A percentile compares a stretch with the other conserved stretches of the same genome.
Evolutionary conservation across 106 monocot species (phyloP).

Genomic region (Acorus calamus): DNA sequence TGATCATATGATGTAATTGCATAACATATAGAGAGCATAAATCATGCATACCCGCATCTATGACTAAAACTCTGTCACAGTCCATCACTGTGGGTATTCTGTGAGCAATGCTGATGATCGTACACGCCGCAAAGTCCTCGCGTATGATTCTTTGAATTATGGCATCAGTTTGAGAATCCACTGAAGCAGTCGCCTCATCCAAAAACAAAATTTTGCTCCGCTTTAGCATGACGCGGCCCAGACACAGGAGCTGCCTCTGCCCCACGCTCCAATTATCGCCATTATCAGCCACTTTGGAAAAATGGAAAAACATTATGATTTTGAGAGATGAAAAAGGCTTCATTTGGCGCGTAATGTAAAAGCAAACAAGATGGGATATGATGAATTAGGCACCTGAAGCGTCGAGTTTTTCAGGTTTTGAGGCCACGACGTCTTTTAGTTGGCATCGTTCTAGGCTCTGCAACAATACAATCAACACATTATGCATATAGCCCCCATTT

Average conservation of each 20-base stretch:
- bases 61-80: constrained; percentile 58
- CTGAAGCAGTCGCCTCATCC: constrained; percentile 69
- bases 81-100: constrained; percentile 84
- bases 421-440: constrained; percentile 53
- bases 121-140: constrained; percentile 49
- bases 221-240: constrained; percentile 59
- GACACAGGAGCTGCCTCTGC: constrained; percentile 65
- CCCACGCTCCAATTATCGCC: constrained; percentile 81
- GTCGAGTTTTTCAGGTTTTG: constrained; percentile 69
- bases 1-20: no score
- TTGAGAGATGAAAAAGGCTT: not conserved
- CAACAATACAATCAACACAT: not conserved
- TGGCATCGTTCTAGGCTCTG: constrained; percentile 72
- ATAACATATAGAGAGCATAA: not conserved
- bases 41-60: constrained; percentile 44
- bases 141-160: constrained; percentile 64
- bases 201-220: constrained; percentile 39
- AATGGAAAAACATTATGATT: not conserved
- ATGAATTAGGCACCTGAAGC: constrained; percentile 26
- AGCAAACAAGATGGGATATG: not conserved
- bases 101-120: constrained; percentile 72
- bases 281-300: constrained; percentile 45
- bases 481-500: no score
- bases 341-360: not conserved
- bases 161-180: constrained; percentile 66